Evolutionary conservation across 176 grass and related monocot species (phyloP).

Genomic region (Tillandsia fasciculata): DNA sequence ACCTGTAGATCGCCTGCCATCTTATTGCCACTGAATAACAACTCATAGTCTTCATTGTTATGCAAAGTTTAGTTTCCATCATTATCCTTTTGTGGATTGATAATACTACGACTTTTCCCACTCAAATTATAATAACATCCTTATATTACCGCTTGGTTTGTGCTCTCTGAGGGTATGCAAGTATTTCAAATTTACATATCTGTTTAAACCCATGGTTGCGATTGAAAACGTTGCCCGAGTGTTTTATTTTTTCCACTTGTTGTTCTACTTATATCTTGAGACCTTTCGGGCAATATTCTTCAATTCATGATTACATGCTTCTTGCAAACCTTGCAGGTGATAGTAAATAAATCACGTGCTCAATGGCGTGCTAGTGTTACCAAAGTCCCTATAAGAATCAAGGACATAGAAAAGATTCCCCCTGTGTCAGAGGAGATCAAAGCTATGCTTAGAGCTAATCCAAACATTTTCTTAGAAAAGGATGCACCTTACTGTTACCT

Average conservation of each 20-base stretch:
- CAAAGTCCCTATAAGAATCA: slow-evolving; percentile 45
- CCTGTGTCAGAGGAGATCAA: slow-evolving; percentile 60
- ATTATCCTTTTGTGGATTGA: no score
- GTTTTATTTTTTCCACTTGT: not conserved
- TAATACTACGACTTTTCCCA: no score
- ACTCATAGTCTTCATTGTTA: no score
- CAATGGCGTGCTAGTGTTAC: slow-evolving; percentile 25
- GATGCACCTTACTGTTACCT: slow-evolving; percentile 79
- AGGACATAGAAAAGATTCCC: slow-evolving; percentile 73
- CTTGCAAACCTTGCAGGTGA: slow-evolving; percentile 56
- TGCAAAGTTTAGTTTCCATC: no score
- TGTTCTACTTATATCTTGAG: not conserved
- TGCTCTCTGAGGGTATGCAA: no score
- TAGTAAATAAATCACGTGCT: slow-evolving; percentile 87
- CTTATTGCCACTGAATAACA: no score
- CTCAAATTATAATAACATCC: no score
- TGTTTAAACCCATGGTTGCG: no score
- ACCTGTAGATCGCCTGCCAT: no score
- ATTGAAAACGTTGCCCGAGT: no score
- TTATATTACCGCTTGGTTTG: no score
- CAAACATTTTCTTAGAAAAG: slow-evolving; percentile 52
- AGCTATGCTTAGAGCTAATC: slow-evolving; percentile 43
- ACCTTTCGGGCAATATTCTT: slow-evolving; percentile 3
- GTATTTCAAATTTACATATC: no score
- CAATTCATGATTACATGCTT: not conserved